A percentile compares a stretch with the other conserved stretches of the same genome.
Conservation (phyloP, 208 protist species). For the Borovskyia barvae region DNA sequence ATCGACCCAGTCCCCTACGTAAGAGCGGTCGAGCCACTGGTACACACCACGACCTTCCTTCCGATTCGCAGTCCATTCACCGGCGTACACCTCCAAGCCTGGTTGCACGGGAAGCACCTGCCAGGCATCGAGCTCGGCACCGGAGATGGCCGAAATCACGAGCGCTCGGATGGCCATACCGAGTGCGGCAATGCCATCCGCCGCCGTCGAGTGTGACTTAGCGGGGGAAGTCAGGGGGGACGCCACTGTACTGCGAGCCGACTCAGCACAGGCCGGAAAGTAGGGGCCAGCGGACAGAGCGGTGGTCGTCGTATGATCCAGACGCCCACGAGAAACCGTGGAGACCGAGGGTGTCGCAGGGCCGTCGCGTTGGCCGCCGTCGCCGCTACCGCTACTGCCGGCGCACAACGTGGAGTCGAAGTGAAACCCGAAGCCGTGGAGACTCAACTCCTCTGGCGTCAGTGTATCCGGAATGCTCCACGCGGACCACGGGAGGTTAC, state of each 20-base stretch:
- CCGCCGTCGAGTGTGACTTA: slow-evolving; percentile 3
- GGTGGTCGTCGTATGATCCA: not conserved
- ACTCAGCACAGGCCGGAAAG: no score
- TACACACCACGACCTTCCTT: slow-evolving; percentile 81
- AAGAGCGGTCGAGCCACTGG: slow-evolving; percentile 76
- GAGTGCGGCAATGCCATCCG: slow-evolving; percentile 20
- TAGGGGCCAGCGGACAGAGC: no score
- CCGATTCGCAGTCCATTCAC: slow-evolving; percentile 72
- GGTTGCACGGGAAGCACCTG: slow-evolving; percentile 25
- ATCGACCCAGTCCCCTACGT: slow-evolving; percentile 72
- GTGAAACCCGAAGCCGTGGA: slow-evolving; percentile 16
- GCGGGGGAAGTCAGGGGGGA: slow-evolving; percentile 4
- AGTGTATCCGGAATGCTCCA: slow-evolving; percentile 37
- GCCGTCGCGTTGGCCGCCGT: not conserved
- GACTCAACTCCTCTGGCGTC: slow-evolving; percentile 23
- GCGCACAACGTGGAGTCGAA: not conserved
- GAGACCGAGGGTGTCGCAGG: not conserved
- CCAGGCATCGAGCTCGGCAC: slow-evolving; percentile 15
- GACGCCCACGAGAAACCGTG: not conserved
- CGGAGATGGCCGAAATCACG: slow-evolving; percentile 8
- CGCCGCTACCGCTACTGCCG: not conserved
- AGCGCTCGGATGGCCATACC: slow-evolving; percentile 13
- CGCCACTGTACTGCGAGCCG: not conserved
- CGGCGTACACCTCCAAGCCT: slow-evolving; percentile 84
- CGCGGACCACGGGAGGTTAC: slow-evolving; percentile 52